Conservation (phyloP, 257 asterid species). For the Haberlea rhodopensis region DNA sequence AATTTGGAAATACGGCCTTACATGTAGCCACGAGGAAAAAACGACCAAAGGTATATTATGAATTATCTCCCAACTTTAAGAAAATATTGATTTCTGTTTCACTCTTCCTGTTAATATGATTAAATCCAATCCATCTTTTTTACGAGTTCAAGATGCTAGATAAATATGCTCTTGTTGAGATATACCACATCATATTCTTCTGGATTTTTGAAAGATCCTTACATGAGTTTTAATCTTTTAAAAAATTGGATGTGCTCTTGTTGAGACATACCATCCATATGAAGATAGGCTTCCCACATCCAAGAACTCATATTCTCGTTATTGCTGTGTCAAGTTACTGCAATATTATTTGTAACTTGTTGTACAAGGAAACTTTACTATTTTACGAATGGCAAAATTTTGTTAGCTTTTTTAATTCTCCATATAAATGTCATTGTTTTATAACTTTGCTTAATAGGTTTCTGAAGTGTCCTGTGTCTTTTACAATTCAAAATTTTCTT, state of each 20-base stretch:
- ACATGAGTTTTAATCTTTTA: neutral
- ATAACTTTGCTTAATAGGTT: neutral
- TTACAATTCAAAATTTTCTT: neutral
- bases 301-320: neutral
- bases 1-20: constrained; percentile 49
- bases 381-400: neutral
- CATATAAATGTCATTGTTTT: neutral
- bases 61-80: neutral
- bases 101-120: neutral
- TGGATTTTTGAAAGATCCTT: neutral
- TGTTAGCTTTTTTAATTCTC: neutral
- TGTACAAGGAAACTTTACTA: neutral
- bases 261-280: neutral
- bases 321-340: neutral
- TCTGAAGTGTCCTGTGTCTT: neutral
- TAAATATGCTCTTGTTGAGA: no score
- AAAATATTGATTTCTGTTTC: neutral
- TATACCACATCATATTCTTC: neutral
- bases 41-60: constrained; percentile 38
- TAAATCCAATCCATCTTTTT: neutral
- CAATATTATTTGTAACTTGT: neutral
- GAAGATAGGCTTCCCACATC: neutral
- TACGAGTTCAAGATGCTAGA: neutral
- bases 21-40: constrained; percentile 57
- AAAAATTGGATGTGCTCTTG: neutral